Conservation (phyloP, 2,329 filamentous ascomycete species). For the Penicillium occitanis region DNA sequence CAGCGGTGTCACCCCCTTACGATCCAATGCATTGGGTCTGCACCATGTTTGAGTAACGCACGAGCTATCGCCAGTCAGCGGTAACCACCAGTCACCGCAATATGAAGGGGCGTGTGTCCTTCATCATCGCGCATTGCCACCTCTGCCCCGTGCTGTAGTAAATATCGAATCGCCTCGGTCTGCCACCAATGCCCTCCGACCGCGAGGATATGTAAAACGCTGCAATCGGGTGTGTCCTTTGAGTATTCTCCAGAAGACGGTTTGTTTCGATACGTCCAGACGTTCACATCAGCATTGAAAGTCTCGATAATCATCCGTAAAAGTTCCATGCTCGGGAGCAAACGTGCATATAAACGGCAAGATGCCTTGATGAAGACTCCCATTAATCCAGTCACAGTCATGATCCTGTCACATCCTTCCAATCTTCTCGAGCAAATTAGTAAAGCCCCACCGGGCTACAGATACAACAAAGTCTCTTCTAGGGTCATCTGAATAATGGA, state of each 20-base stretch:
- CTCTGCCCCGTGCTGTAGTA: slow-evolving; percentile 4
- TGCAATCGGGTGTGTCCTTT: slow-evolving; percentile 21
- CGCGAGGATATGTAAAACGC: slow-evolving; percentile 11
- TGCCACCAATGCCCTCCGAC: slow-evolving; percentile 9
- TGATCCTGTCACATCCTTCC: slow-evolving; percentile 9
- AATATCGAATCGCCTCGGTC: neutral
- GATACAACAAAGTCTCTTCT: slow-evolving; percentile 18
- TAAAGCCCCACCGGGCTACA: slow-evolving; percentile 25
- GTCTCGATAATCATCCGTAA: neutral
- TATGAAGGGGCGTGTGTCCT: slow-evolving; percentile 5
- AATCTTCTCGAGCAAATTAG: slow-evolving; percentile 23
- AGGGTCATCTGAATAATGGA: neutral
- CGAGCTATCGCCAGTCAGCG: slow-evolving; percentile 16
- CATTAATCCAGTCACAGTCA: slow-evolving; percentile 24
- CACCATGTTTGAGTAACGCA: slow-evolving; percentile 13
- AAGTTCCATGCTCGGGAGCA: slow-evolving; percentile 11
- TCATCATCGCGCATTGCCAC: neutral
- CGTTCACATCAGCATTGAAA: slow-evolving; percentile 3
- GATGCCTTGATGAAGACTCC: neutral
- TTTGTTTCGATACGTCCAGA: slow-evolving; percentile 5
- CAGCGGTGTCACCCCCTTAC: neutral
- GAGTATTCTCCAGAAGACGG: neutral
- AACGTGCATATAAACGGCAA: slow-evolving; percentile 23
- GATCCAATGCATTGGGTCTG: neutral
- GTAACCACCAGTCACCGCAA: slow-evolving; percentile 20